These are phyloP conservation scores for Amanita fuliginea DNA, from an alignment of 768 basidiomycete genomes.

Conservation along the genomic window DNA sequence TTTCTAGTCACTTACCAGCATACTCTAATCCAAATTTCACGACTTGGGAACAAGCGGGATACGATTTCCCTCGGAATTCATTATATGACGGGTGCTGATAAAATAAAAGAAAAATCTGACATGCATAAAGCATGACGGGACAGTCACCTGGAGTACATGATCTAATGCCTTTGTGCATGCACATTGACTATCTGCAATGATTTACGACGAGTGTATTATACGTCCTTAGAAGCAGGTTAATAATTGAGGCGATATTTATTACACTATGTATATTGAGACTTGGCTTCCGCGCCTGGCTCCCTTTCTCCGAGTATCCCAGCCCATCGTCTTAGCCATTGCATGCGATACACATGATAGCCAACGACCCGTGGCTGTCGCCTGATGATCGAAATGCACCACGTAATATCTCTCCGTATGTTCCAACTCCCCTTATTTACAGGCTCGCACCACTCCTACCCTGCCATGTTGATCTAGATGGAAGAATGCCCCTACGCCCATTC, in stretches of 20 bases:
- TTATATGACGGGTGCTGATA: conserved; percentile 30
- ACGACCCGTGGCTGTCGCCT: not conserved
- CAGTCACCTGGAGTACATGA: not conserved
- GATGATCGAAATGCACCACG: not conserved
- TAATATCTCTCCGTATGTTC: conserved; percentile 1
- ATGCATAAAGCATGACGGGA: not conserved
- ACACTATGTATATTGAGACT: not conserved
- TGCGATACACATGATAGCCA: not conserved
- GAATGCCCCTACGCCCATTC: not conserved
- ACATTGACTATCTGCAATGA: conserved; percentile 4
- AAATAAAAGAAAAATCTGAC: not conserved
- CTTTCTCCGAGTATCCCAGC: too few species aligned
- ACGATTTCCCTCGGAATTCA: conserved; percentile 63
- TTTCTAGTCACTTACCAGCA: conserved; percentile 30
- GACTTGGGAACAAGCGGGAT: conserved; percentile 72
- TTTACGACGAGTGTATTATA: conserved; percentile 5
- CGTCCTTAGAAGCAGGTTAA: not conserved
- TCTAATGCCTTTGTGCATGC: not conserved
- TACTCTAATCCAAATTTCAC: conserved; percentile 80
- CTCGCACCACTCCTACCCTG: not conserved
- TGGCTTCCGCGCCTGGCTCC: not conserved
- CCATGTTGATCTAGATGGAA: conserved; percentile 6
- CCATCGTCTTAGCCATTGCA: not conserved
- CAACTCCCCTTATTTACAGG: not conserved
- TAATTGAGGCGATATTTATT: not conserved